These are phyloP conservation scores for Auricularia heimuer DNA, from an alignment of 768 basidiomycete genomes.

Conservation along the genomic window DNA sequence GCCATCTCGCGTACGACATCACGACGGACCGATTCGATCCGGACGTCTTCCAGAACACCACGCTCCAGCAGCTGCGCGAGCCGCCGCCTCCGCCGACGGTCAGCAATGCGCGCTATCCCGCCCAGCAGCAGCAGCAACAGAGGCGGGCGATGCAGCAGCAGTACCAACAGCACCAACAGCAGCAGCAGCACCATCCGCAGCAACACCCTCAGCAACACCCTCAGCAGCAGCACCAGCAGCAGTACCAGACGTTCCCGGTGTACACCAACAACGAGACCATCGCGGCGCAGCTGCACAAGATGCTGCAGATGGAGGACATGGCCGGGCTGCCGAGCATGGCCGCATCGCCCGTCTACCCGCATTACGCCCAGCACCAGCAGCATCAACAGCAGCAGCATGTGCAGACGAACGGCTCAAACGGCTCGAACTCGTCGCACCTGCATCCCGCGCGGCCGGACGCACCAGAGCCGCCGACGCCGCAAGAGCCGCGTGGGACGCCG, in stretches of 20 bases:
- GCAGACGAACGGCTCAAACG: neutral
- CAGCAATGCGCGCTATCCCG: no score
- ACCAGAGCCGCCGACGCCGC: conserved; percentile 67
- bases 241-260: conserved; percentile 1
- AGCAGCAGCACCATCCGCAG: conserved; percentile 17
- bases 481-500: conserved; percentile 63
- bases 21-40: conserved; percentile 33
- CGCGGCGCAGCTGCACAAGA: neutral
- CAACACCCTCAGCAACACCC: conserved; percentile 20
- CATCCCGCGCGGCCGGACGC: conserved; percentile 46
- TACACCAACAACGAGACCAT: conserved; percentile 1
- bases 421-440: neutral
- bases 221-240: conserved; percentile 15
- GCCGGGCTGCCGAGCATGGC: conserved; percentile 22
- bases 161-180: conserved; percentile 10
- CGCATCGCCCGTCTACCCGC: no score
- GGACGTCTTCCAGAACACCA: conserved; percentile 38
- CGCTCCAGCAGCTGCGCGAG: conserved; percentile 9
- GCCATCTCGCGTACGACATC: neutral
- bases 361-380: no score
- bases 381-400: neutral
- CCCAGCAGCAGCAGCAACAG: conserved; percentile 16
- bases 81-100: no score
- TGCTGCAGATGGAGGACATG: neutral
- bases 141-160: conserved; percentile 19